Percentiles rank a stretch among this genome's conserved stretches.
phyloP scores from a whole-genome alignment of 1,139 yeast genomes.

The Magnusiomyces magnusii region DNA sequence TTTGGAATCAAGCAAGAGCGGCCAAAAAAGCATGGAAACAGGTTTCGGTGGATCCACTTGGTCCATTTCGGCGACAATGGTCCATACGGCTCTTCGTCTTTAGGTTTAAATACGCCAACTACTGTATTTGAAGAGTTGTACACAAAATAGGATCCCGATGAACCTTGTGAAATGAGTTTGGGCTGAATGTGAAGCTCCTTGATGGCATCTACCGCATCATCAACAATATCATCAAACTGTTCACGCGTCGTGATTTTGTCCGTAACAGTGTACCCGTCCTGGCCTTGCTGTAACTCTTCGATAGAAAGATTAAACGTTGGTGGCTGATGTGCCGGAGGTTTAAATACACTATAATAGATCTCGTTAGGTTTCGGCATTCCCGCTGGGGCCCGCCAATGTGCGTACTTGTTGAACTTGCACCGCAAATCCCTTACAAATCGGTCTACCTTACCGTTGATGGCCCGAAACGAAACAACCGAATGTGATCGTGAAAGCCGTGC shows the following conservation, averaged over 20 bases:
- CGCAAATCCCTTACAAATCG: constrained; percentile 12
- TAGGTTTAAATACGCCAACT: constrained; percentile 67
- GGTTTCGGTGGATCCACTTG: constrained; percentile 68
- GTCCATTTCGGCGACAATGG: constrained; percentile 76
- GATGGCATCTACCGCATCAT: constrained; percentile 40
- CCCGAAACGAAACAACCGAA: constrained; percentile 8
- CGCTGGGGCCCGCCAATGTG: not conserved
- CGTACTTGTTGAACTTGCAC: constrained; percentile 4
- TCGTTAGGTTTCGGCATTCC: constrained; percentile 21
- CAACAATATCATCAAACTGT: constrained; percentile 37
- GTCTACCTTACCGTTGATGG: constrained; percentile 11
- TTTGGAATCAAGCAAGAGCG: constrained; percentile 59
- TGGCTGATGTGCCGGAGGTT: constrained; percentile 29
- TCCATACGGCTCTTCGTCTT: constrained; percentile 77
- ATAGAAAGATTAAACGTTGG: constrained; percentile 23
- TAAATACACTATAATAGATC: constrained; percentile 49
- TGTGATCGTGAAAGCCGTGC: not conserved
- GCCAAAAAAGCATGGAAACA: constrained; percentile 73
- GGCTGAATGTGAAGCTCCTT: constrained; percentile 39
- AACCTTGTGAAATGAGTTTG: constrained; percentile 52
- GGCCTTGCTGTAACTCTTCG: constrained; percentile 10
- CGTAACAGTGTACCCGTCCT: constrained; percentile 27
- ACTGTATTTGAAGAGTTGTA: constrained; percentile 33
- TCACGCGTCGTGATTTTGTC: constrained; percentile 30
- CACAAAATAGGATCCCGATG: constrained; percentile 66